Evolutionary conservation across 129 eudicot genomes (phyloP).

Genomic region (Cynara cardunculus): DNA sequence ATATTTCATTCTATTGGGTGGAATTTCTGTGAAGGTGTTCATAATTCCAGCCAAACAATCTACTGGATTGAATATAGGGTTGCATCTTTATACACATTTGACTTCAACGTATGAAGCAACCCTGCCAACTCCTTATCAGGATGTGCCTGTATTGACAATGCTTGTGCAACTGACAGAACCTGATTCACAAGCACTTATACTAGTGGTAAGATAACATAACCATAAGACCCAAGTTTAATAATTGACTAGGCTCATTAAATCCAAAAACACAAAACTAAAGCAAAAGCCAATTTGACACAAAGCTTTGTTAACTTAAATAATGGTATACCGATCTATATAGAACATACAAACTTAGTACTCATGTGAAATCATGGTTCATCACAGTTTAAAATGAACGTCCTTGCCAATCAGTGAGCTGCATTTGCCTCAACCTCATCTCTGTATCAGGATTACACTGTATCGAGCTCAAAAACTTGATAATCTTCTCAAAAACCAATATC

Average conservation of each 20-base stretch:
- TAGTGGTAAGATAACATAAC: constrained; percentile 10
- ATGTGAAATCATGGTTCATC: not conserved
- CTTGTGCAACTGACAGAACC: constrained; percentile 89
- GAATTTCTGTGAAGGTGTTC: too few species aligned
- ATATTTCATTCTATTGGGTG: too few species aligned
- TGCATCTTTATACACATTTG: constrained; percentile 69
- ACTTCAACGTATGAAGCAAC: constrained; percentile 53
- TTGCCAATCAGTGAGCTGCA: not conserved
- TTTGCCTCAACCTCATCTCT: not conserved
- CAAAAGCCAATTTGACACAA: not conserved
- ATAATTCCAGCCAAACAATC: too few species aligned
- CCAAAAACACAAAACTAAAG: not conserved
- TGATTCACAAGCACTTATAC: constrained; percentile 16
- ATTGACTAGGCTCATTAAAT: not conserved
- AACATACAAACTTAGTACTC: not conserved
- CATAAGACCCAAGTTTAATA: not conserved
- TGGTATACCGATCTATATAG: not conserved
- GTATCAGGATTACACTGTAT: not conserved
- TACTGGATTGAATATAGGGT: too few species aligned
- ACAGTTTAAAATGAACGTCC: not conserved
- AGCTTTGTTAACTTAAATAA: not conserved
- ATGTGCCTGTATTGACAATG: constrained; percentile 92
- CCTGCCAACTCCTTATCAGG: constrained; percentile 78
- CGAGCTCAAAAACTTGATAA: not conserved
- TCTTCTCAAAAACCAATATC: constrained; percentile 1